phyloP scores from a whole-genome alignment of 164 flowering plant genomes.

The Stephania japonica region DNA sequence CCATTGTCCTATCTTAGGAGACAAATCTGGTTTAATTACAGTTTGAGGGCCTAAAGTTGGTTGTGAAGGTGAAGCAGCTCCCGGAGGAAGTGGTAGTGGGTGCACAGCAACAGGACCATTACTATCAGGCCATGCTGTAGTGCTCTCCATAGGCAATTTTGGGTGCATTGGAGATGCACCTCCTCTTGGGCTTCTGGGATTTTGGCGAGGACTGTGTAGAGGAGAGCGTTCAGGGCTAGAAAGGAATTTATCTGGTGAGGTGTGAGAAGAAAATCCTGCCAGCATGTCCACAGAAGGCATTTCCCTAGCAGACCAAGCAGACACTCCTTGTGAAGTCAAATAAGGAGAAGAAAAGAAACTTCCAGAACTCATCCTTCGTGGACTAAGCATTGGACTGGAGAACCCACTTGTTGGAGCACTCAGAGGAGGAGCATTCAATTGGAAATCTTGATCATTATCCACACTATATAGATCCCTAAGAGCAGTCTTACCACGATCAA shows the following conservation, averaged over 20 bases:
- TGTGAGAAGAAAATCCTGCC: slow-evolving; percentile 29
- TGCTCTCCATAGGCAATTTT: slow-evolving; percentile 30
- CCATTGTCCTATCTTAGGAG: slow-evolving; percentile 56
- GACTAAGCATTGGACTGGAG: slow-evolving; percentile 58
- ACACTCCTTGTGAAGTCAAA: slow-evolving; percentile 26
- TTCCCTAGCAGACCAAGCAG: slow-evolving; percentile 65
- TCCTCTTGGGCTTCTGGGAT: slow-evolving; percentile 29
- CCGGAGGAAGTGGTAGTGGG: slow-evolving; percentile 90
- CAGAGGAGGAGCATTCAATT: slow-evolving; percentile 29
- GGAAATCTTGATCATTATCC: slow-evolving; percentile 20
- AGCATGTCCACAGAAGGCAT: slow-evolving; percentile 28
- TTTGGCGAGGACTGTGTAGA: slow-evolving; percentile 34
- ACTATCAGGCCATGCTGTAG: slow-evolving; percentile 31
- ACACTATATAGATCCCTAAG: slow-evolving; percentile 18
- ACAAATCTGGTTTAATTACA: slow-evolving; percentile 29
- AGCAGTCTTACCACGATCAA: slow-evolving; percentile 17
- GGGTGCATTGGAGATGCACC: slow-evolving; percentile 45
- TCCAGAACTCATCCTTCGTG: slow-evolving; percentile 32
- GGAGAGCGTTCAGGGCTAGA: slow-evolving; percentile 47
- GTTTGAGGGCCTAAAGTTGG: slow-evolving; percentile 33
- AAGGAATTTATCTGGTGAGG: slow-evolving; percentile 28
- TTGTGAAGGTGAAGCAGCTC: slow-evolving; percentile 31
- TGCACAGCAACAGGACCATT: slow-evolving; percentile 40
- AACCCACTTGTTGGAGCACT: slow-evolving; percentile 66
- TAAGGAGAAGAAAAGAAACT: slow-evolving; percentile 26